Evolutionary conservation across 2,329 filamentous ascomycete species (phyloP), one percentile per base, ranked within the genome.

Genomic region (Fusarium camptoceras): DNA sequence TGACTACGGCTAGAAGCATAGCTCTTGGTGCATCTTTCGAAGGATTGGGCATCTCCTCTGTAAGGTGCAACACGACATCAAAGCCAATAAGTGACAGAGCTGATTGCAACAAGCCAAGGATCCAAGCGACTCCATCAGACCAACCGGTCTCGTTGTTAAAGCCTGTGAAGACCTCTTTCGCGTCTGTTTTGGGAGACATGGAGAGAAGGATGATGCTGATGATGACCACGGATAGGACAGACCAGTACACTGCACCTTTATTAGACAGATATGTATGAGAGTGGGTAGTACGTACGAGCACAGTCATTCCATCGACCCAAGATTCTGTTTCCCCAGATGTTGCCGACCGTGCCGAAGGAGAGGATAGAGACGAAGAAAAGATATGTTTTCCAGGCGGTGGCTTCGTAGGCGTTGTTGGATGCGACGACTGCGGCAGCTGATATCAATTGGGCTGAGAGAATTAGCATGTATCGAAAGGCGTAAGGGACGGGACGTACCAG

Each of bases 121-220:
- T 79, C 83, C 83, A 86, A 1, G 83, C 76, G 22, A 85, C 73
- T 3, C 83, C 84, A 49, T 84, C 80, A 2, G 79, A 74, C 83
- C 83, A 85, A 1, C 82, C 82, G 2, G 81, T 83, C 34, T 79
- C 78, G 67, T 86, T 85, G 10, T 72, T 72, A 49, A 84, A 84
- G 10, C 80, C 75, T 6, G 78, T 76, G 61, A 84, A 85, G 12
- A 85, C 83, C 64, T 79, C 83, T 3, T 73, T 68, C 1, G 81
- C 80, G 24, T 78, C 75, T 10, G 81, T 82, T 34, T 86, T 83
- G 0, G 66, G 54, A 0, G 72, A 75, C 46, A 79, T 83, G 5
- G 80, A 77, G 0, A 84, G 78, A 0, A 84, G 74, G 3, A 82
- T 77, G 47, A 83, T 79, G 70, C 83, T 80, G 64, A 83, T 81